Conservation (phyloP, 1,139 yeast genomes). For the Nadsonia commutata region DNA sequence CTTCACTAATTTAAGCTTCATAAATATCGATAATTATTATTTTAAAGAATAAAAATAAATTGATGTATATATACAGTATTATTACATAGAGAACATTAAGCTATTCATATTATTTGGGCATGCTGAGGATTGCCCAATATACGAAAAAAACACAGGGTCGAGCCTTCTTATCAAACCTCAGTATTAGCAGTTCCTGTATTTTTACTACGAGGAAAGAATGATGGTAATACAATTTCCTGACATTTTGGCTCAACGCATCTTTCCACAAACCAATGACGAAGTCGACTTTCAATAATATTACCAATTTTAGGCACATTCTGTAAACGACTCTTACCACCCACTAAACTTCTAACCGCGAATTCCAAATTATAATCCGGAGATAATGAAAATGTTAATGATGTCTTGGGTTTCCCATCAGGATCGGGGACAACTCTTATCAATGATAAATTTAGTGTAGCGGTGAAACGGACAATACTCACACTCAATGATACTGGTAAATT, state of each 20-base stretch:
- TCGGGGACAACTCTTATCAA: conserved; percentile 24
- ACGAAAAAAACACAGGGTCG: too few species aligned
- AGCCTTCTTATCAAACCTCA: too few species aligned
- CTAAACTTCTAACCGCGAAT: conserved; percentile 68
- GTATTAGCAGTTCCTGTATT: conserved; percentile 31
- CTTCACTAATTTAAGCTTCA: too few species aligned
- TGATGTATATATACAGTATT: too few species aligned
- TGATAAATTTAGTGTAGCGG: conserved; percentile 83
- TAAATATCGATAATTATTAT: too few species aligned
- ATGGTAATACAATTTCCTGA: conserved; percentile 71
- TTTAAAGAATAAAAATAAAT: too few species aligned
- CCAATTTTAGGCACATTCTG: conserved; percentile 91
- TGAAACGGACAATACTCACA: conserved; percentile 80
- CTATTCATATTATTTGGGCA: too few species aligned
- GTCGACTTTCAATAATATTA: conserved; percentile 63
- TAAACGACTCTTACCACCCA: conserved; percentile 83
- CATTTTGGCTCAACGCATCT: conserved; percentile 89
- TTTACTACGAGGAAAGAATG: conserved; percentile 79
- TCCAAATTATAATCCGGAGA: conserved; percentile 83
- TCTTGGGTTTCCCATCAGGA: conserved; percentile 23
- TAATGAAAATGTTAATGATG: conserved; percentile 76
- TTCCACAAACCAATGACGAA: conserved; percentile 82
- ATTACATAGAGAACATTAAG: too few species aligned
- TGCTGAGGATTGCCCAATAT: too few species aligned
- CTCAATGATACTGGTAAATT: conserved; percentile 60